phyloP scores from a whole-genome alignment of 1,139 yeast species.

The Debaryomyces sp. region DNA sequence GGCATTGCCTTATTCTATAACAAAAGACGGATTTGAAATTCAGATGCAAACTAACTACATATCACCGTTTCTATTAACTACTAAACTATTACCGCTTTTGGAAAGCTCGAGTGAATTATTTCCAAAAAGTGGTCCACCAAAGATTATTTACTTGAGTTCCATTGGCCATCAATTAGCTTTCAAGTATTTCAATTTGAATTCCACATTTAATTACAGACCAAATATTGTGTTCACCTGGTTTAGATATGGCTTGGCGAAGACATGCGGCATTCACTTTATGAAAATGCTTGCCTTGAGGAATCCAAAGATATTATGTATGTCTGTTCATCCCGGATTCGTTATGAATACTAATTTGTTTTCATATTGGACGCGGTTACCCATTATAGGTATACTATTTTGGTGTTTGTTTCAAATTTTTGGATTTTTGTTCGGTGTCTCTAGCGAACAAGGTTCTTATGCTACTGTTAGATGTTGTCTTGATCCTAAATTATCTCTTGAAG shows the following conservation, averaged over 20 bases:
- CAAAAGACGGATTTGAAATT: constrained; percentile 75
- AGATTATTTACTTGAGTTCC: constrained; percentile 71
- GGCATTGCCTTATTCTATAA: constrained; percentile 67
- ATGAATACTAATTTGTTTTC: constrained; percentile 76
- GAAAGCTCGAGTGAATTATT: constrained; percentile 33
- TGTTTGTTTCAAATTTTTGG: constrained; percentile 69
- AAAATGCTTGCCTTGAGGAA: constrained; percentile 65
- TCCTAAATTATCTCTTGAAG: constrained; percentile 40
- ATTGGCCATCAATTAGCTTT: constrained; percentile 66
- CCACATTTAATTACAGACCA: constrained; percentile 62
- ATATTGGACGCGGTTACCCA: constrained; percentile 77
- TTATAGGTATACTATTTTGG: constrained; percentile 74
- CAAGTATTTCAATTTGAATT: constrained; percentile 50
- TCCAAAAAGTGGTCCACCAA: constrained; percentile 42
- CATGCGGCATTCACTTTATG: constrained; percentile 77
- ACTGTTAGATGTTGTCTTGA: constrained; percentile 67
- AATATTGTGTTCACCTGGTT: constrained; percentile 74
- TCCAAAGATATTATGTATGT: constrained; percentile 64
- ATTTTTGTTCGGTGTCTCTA: constrained; percentile 66
- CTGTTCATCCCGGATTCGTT: constrained; percentile 87
- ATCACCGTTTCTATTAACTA: constrained; percentile 72
- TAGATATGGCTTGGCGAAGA: constrained; percentile 78
- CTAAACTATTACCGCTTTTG: constrained; percentile 59
- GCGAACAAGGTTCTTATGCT: constrained; percentile 72
- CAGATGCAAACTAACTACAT: constrained; percentile 81